Base-by-base conservation (phyloP, 192 early-diverging fungal genomes). In the Nowakowskiella sp. region DNA sequence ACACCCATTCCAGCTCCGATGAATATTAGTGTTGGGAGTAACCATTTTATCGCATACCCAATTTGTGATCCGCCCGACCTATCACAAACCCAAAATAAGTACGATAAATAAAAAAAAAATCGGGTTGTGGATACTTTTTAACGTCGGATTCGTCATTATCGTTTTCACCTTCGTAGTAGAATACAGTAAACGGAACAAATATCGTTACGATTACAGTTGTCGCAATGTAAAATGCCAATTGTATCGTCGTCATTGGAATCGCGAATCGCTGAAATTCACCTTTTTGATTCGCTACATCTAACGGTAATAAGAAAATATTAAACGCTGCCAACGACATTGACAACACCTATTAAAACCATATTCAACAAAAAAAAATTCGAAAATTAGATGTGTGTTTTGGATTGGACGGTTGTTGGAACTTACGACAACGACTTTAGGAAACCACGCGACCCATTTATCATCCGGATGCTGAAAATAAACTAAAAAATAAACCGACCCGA, bases 371-470 rank as follows among this genome's bases (percentile, higher is more conserved):
- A 26, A 26, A 44, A 4, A 26, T 26, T 43, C 25, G 3, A 43
- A 43, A 43, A 43, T 43, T 23, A 43, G 22, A 43, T 2, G 22
- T 23, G 2, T 43, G 25, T 2, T n/a, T n/a, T 43, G 22, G 28
- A 26, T 4, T n/a, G n/a, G n/a, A n/a, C n/a, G n/a, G n/a, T n/a
- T n/a, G n/a, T n/a, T 24, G 25, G 30, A 19, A 63, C 62, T 26
- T 57, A 82, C 80, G 34, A 81, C 80, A 13, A 82, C 71, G 26
- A 75, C 44, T 60, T 82, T 82, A 19, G 80, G 80, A 39, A 81
- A 69, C 80, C 80, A 82, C 23, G 80, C 80, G 2, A 77, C 71
- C 74, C 75, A 78, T 52, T 77, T 80, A 61, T 82, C 80, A 51
- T 78, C 62, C 7, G 80, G 80, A 51, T 82, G 80, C 54, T 82